Percentiles rank a stretch among this genome's conserved stretches.
These are phyloP conservation scores for Nicotiana obtusifolia DNA, from an alignment of 257 asterid species.

Conservation along the genomic window DNA sequence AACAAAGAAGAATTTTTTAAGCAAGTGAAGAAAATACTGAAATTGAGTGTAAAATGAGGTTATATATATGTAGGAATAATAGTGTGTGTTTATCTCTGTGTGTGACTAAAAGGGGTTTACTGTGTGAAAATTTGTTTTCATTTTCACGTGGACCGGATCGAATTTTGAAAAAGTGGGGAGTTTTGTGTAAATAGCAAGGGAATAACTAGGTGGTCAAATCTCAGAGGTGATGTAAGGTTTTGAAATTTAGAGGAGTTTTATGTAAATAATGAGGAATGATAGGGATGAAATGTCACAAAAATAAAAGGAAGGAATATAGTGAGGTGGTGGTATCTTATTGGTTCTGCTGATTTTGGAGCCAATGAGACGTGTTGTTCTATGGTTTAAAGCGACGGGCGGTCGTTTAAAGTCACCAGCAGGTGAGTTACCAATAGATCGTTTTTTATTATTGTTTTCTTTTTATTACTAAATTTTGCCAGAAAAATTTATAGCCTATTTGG, in stretches of 20 bases:
- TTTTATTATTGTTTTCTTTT: background rate
- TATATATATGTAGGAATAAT: background rate
- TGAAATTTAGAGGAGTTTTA: background rate
- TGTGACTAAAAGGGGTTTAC: background rate
- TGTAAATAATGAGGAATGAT: background rate
- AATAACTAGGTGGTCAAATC: background rate
- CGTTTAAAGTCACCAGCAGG: constrained; percentile 3
- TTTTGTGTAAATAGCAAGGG: background rate
- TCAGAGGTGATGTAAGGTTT: background rate
- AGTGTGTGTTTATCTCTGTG: background rate
- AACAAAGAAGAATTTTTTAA: background rate
- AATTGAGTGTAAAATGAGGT: background rate
- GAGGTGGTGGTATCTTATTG: constrained; percentile 17
- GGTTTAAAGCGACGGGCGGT: background rate
- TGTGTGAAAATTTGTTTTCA: background rate
- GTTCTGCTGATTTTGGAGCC: background rate
- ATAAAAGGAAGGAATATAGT: background rate
- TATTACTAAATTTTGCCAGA: no score
- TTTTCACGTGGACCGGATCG: background rate
- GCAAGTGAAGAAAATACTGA: background rate
- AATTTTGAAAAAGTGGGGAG: background rate
- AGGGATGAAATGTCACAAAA: background rate
- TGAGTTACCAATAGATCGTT: background rate
- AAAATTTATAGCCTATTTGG: no score
- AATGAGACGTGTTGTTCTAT: background rate